Base-by-base conservation (phyloP, 163 green algal species). In the Trebouxia gelatinosa region DNA sequence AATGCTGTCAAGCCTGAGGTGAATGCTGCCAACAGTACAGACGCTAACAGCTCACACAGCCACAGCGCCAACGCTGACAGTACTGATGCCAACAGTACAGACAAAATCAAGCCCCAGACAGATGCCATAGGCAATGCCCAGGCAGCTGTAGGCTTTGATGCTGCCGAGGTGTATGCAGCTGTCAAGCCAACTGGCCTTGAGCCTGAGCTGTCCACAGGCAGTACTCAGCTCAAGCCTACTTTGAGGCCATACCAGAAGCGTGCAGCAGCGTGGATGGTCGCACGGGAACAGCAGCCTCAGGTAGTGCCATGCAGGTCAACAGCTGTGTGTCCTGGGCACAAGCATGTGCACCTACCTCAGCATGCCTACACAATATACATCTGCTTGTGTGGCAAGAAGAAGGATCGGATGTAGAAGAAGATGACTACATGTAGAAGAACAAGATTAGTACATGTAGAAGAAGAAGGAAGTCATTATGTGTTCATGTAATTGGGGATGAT, bases 211-310 rank as follows among this genome's bases (percentile, higher is more conserved):
- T 28, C 65, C 7, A 28, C 11, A 16, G 21, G 74, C 0, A 40
- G 29, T 7, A 54, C 78, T 9, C 81, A 81, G 78, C 84, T 96
- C 62, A 43, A 80, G 29, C 86, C 90, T 0, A 80, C 16, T 31
- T 83, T 94, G 74, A 77, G 90, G 37, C 83, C 85, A 26, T 95
- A 97, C 76, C 92, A 97, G 78, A 83, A 86, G 31, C 74, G 87
- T n/a, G 89, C 91, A 16, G 89, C 89, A 71, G 79, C 68, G 0
- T 96, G 90, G 90, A 96, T 95, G 93, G 80, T 95, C 31, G 16
- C 9, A 0, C 75, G 91, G 0, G 91, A 95, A 81, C 39, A 37
- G 17, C 37, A 31, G 26, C 35, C 46, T 32, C 54, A 70, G 23
- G 68, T 62, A n/a, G n/a, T n/a, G n/a, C n/a, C n/a, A n/a, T n/a